Base-by-base conservation (phyloP, 2,329 filamentous ascomycete species). In the Rhynchosporium agropyri region DNA sequence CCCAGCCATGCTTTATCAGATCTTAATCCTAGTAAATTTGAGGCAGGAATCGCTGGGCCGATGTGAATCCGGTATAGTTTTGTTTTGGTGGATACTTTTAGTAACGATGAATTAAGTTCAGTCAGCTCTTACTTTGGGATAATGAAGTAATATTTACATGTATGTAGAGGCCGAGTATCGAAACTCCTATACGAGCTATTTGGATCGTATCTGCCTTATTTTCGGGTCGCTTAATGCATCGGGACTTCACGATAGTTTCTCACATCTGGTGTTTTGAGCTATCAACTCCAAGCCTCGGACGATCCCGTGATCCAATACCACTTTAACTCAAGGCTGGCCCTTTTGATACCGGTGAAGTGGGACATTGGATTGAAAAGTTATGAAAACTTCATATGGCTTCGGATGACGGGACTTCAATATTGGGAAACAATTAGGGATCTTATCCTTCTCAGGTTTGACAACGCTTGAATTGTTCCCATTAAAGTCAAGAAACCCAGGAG, bases 1-100 rank as follows among this genome's bases (percentile, higher is more conserved):
- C 45, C 48, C 8, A 20, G 7, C 12, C 51, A 53, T 66, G 56
- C 56, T 26, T 70, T 69, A 70, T 70, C 69, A 66, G 67, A 70
- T 70, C 66, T 67, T 66, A 63, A 66, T 67, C 63, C 66, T 63
- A 13, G 66, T 58, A 2, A 45, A 26, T 54, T 49, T 4, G 40
- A 48, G 48, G 45, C 54, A 40, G 56, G 56, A 46, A 50, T 10
- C 10, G 33, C 29, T 13, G 40, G 42, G 54, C 45, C 43, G 54
- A 51, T 26, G 15, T 31, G 43, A 58, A 53, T 58, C 42, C 31
- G 54, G 48, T 20, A 58, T 58, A 54, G 56, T 58, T 46, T 42
- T 63, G 53, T 66, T 64, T 54, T 62, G 56, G 62, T 66, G 62
- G 59, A 64, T 58, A 53, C 58, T 57, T 61, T 54, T 57, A 60